Evolutionary conservation across 73 alveolate genomes (phyloP).

Genomic region (Tetrahymena thermophila): DNA sequence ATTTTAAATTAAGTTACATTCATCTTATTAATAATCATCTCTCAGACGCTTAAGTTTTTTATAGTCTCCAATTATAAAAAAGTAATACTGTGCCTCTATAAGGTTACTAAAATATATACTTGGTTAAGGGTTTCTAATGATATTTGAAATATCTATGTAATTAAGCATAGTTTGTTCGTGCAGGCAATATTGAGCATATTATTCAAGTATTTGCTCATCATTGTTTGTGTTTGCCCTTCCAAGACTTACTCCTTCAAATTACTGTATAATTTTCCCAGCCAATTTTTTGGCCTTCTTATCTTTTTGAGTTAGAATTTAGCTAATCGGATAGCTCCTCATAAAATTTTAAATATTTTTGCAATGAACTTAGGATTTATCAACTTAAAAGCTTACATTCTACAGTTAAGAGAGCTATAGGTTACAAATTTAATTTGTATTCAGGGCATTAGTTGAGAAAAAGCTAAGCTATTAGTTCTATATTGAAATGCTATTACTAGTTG

Average conservation of each 20-base stretch:
- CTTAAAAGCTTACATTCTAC: neutral
- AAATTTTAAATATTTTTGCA: neutral
- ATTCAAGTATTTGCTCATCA: neutral
- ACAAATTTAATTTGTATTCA: neutral
- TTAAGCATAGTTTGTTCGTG: neutral
- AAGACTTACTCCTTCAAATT: neutral
- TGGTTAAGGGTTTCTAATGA: neutral
- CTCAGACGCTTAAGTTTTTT: neutral
- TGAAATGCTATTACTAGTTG: neutral
- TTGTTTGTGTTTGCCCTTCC: neutral
- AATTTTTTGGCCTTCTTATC: neutral
- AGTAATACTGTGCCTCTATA: neutral
- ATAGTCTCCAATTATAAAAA: neutral
- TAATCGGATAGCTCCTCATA: neutral
- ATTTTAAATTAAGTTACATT: neutral
- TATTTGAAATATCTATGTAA: neutral
- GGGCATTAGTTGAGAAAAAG: neutral
- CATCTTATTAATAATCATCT: neutral
- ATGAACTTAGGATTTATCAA: neutral
- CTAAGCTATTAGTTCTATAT: neutral
- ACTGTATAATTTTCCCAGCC: neutral
- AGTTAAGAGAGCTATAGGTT: neutral
- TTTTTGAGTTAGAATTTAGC: neutral
- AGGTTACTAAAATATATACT: neutral
- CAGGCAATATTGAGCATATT: neutral